Base-by-base conservation (phyloP, 352 stramenopile genomes). In the Phytophthora litchii region DNA sequence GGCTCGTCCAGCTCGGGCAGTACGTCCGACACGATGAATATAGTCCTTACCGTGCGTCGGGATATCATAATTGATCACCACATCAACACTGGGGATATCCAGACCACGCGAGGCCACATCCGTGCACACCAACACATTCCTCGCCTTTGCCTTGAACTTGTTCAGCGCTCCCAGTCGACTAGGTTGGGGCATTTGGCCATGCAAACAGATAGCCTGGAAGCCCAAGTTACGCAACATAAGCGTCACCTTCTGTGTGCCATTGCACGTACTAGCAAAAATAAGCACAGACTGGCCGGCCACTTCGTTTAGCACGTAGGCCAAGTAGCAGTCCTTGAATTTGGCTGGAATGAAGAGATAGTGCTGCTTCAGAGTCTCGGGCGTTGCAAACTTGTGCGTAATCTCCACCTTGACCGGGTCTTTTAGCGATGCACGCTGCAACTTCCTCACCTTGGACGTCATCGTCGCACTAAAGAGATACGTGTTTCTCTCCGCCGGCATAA, bases 321-420 rank as follows among this genome's bases (percentile, higher is more conserved):
- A 81, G 74, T 99, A 99, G 69, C 91, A 98, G 75, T 99, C 97
- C 87, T 99, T 99, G 86, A 98, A 99, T 69, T 99, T 99, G 36
- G 97, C 97, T 13, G 97, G 97, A 47, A 99, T 98, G 76, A 99
- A 99, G 1, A 99, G 60, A 68, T 99, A 99, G 79, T 97, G 92
- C 78, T 99, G 97, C 59, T 98, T 86, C 11, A 99, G 84, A 55
- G 97, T 98, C 67, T 98, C 97, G 7, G 97, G 97, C 12, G 97
- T 99, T 54, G 97, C 91, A 58, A 99, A 99, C 70, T 99, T 99
- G 61, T 96, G 96, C 10, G 91, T 98, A 36, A 99, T 97, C 71
- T 99, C 95, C 27, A 99, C 87, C 76, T 98, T 97, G 35, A 98
- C 91, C 3, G 97, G 97, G 78, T 99, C 89, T 31, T 92, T 87